Conservation (phyloP, 345 rosid genomes). For the Acer saccharum region DNA sequence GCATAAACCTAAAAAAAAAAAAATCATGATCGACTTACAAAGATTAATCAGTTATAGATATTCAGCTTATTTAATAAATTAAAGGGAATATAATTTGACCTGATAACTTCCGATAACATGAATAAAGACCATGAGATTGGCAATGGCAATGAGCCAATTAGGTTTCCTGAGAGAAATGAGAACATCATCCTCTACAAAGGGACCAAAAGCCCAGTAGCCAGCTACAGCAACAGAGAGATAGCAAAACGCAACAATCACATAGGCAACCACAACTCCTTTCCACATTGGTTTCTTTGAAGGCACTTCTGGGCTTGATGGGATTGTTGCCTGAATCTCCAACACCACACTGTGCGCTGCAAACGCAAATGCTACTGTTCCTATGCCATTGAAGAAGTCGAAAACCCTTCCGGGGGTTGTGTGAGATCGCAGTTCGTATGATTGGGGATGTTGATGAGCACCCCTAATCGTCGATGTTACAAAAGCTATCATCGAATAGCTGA, state of each 20-base stretch:
- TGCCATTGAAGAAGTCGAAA: conserved; percentile 23
- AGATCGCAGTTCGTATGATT: conserved; percentile 11
- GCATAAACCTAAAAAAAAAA: conserved; percentile 47
- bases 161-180: conserved; percentile 53
- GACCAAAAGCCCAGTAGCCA: conserved; percentile 59
- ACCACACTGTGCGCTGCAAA: conserved; percentile 67
- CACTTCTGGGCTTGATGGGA: conserved; percentile 53
- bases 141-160: conserved; percentile 44
- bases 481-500: conserved; percentile 26
- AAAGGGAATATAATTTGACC: conserved; percentile 19
- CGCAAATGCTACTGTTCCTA: conserved; percentile 60
- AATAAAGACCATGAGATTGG: conserved; percentile 51
- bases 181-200: conserved; percentile 47
- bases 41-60: not conserved
- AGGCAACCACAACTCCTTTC: conserved; percentile 56
- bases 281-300: conserved; percentile 66
- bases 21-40: too few species aligned
- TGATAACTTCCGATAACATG: conserved; percentile 68
- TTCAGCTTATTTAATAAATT: not conserved
- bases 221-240: conserved; percentile 44
- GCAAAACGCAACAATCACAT: conserved; percentile 44
- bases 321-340: conserved; percentile 70
- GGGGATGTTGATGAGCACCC: not conserved
- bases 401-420: conserved; percentile 14
- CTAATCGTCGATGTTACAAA: conserved; percentile 14